Evolutionary conservation across 1,284 basidiomycete genomes (phyloP), one percentile per base, ranked within the genome.

Genomic region (Blastosporella zonata): DNA sequence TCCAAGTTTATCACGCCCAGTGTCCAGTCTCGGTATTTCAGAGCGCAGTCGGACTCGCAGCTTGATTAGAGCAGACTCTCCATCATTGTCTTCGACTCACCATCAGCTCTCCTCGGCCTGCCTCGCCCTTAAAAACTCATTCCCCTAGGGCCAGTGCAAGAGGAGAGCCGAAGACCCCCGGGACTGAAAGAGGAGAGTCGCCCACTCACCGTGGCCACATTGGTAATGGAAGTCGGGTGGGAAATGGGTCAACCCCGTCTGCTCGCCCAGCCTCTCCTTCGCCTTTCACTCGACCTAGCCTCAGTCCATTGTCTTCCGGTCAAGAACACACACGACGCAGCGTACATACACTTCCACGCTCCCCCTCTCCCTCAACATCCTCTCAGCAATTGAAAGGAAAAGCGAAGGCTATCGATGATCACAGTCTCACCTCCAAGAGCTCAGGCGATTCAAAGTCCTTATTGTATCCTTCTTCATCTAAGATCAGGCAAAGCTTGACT

Each of bases 41-140:
- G 55, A 59, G 18, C 61, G 62, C 2, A 42, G 46, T 8, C 50
- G 60, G 39, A 62, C 61, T 28, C 48, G 55, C 15, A 65, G 63
- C 48, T 29, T 60, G 36, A 61, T 60, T 35, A 71, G 64, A 47
- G 65, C 68, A 29, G 64, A 67, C 18, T 68, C 67, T 27, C 53
- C 65, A 13, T 60, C 65, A 46, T 51, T 58, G 29, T 55, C 66
- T 43, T 48, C 62, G 53, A 35, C 47, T 46, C 44, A 51, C 28
- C 58, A 43, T 25, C 53, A 57, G n/a, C n/a, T n/a, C n/a, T 33
- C 45, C 55, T 46, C 46, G 46, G 8, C 51, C 59, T 6, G 50
- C 49, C 25, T 50, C 59, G 21, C 46, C 47, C 22, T 51, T 54
- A 4, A 52, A 47, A 43, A 53, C 50, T 20, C 44, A 47, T 36